Percentiles rank a stretch among this genome's conserved stretches.
Conservation (phyloP, 176 grass and related monocot genomes). For the Saccharum spontaneum region DNA sequence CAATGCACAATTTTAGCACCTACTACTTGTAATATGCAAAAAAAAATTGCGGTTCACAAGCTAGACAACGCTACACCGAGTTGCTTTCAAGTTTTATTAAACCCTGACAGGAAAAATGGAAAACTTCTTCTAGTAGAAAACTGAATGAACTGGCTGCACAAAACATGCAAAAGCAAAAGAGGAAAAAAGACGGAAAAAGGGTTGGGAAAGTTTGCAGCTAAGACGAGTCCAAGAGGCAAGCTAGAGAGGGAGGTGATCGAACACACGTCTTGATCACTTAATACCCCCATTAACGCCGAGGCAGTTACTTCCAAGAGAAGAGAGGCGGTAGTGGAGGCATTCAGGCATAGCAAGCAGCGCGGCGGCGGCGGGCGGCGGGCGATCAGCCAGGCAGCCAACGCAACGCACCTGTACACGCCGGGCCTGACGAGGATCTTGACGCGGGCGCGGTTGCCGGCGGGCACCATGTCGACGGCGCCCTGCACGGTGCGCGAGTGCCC, state of each 20-base stretch:
- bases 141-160: neutral
- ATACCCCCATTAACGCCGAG: conserved; percentile 32
- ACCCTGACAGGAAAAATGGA: neutral
- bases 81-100: neutral
- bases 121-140: neutral
- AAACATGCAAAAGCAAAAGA: neutral
- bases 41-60: neutral
- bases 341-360: neutral
- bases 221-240: neutral
- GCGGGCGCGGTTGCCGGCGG: conserved; percentile 60
- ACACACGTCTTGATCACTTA: conserved; percentile 35
- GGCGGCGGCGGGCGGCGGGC: neutral
- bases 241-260: neutral
- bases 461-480: conserved; percentile 88
- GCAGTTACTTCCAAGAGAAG: conserved; percentile 11
- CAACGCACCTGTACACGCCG: conserved; percentile 73
- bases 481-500: conserved; percentile 87
- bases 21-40: neutral
- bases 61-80: neutral
- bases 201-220: neutral
- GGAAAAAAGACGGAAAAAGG: too few relatives aligned
- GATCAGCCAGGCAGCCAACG: neutral
- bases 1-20: neutral
- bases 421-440: conserved; percentile 77
- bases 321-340: neutral